A percentile compares a stretch with the other conserved stretches of the same genome.
Conservation (phyloP, 305 asterid species). For the Fraxinus angustifolia region DNA sequence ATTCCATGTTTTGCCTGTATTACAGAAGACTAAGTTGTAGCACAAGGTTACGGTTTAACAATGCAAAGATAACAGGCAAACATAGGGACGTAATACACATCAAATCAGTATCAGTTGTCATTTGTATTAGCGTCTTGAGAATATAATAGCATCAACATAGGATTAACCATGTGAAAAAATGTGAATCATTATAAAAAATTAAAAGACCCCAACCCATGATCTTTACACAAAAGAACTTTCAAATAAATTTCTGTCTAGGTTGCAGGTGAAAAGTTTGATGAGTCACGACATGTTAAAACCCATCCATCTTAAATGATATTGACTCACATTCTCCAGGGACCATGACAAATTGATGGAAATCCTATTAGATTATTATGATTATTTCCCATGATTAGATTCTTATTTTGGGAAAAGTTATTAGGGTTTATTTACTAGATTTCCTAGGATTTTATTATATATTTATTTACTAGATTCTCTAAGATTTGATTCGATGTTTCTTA, state of each 20-base stretch:
- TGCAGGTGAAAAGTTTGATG: neutral
- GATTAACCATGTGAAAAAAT: neutral
- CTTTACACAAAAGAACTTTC: neutral
- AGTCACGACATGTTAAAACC: neutral
- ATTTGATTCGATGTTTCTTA: neutral
- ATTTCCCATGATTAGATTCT: neutral
- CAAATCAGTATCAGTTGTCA: neutral
- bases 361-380: neutral
- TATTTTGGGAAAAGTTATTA: neutral
- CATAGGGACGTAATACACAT: neutral
- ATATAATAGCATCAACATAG: neutral
- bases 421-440: neutral
- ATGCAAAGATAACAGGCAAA: neutral
- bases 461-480: neutral
- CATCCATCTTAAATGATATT: neutral
- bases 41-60: neutral
- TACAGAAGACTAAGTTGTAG: neutral
- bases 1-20: constrained; percentile 59
- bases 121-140: neutral
- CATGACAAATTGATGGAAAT: neutral
- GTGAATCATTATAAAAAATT: neutral
- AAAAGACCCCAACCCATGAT: neutral
- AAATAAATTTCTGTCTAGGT: neutral
- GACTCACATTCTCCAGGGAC: neutral
- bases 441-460: neutral